Conservation (phyloP, 2,329 filamentous ascomycete genomes). For the Colletotrichum cuscutae region DNA sequence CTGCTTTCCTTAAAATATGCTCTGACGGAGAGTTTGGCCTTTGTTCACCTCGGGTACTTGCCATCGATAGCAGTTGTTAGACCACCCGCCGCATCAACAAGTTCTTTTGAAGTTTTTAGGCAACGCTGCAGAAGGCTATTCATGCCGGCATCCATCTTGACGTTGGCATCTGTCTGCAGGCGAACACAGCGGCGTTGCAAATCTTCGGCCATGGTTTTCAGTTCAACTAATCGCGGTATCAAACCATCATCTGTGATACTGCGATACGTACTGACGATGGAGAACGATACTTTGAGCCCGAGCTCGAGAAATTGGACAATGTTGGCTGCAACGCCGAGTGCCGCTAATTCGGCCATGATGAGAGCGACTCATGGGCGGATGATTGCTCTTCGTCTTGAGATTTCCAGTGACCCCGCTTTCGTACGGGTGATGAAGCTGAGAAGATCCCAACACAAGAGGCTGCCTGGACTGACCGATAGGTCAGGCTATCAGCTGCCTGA, state of each 20-base stretch:
- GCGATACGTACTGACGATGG: constrained; percentile 2
- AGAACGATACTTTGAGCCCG: not conserved
- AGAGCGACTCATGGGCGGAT: not conserved
- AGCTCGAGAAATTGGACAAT: constrained; percentile 30
- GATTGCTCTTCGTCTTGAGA: no score
- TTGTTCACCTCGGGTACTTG: not conserved
- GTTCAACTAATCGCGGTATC: not conserved
- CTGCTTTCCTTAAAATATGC: not conserved
- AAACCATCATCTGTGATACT: not conserved
- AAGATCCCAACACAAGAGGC: no score
- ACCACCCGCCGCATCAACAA: not conserved
- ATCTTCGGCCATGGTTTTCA: not conserved
- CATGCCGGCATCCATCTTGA: not conserved
- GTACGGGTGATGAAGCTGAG: no score
- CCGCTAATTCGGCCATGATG: constrained; percentile 17
- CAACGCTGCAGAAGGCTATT: not conserved
- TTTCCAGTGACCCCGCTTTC: no score
- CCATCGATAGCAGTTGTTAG: not conserved
- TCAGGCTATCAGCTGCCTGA: no score
- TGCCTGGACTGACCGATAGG: no score
- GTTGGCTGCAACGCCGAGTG: constrained; percentile 54
- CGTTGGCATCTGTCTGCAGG: not conserved
- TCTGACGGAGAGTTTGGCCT: not conserved
- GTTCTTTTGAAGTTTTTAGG: not conserved
- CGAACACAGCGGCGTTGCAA: not conserved